Percentiles rank a stretch among this genome's conserved stretches.
Evolutionary conservation across 2,329 filamentous ascomycete species (phyloP).

Genomic region (Apiospora saccharicola): DNA sequence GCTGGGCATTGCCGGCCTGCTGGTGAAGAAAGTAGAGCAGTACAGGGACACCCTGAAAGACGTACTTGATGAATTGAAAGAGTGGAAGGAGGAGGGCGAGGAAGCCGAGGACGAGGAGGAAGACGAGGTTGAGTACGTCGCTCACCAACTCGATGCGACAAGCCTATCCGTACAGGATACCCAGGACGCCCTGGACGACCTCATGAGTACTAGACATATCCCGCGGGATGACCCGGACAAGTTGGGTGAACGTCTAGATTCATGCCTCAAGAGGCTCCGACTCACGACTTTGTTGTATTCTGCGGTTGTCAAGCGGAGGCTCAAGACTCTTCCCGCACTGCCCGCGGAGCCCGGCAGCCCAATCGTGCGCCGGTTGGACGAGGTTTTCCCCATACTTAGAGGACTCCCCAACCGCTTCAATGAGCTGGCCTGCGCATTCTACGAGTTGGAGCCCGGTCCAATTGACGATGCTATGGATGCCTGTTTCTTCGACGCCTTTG

Average conservation of each 20-base stretch:
- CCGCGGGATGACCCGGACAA: constrained; percentile 68
- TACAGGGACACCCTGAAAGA: constrained; percentile 81
- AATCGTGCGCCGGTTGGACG: constrained; percentile 58
- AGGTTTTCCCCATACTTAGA: constrained; percentile 62
- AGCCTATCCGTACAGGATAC: constrained; percentile 59
- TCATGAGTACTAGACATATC: constrained; percentile 71
- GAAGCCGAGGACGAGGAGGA: constrained; percentile 52
- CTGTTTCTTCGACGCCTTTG: constrained; percentile 67
- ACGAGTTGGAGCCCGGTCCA: constrained; percentile 67
- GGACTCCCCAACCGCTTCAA: constrained; percentile 72
- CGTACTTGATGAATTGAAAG: constrained; percentile 83
- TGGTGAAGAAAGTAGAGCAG: constrained; percentile 75
- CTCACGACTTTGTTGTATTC: constrained; percentile 74
- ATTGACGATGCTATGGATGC: constrained; percentile 66
- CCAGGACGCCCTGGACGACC: constrained; percentile 69
- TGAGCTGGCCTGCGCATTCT: constrained; percentile 75
- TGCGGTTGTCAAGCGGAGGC: constrained; percentile 72
- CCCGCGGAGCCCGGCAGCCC: constrained; percentile 43
- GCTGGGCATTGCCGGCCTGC: constrained; percentile 73
- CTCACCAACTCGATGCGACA: constrained; percentile 41
- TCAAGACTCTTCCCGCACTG: constrained; percentile 64
- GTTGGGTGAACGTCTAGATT: constrained; percentile 71
- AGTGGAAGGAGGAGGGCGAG: constrained; percentile 73
- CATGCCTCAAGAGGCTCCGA: constrained; percentile 69
- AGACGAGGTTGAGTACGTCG: constrained; percentile 51